A percentile compares a stretch with the other conserved stretches of the same genome.
phyloP scores from a whole-genome alignment of 129 eudicot species.

The Flaveria bidentis region DNA sequence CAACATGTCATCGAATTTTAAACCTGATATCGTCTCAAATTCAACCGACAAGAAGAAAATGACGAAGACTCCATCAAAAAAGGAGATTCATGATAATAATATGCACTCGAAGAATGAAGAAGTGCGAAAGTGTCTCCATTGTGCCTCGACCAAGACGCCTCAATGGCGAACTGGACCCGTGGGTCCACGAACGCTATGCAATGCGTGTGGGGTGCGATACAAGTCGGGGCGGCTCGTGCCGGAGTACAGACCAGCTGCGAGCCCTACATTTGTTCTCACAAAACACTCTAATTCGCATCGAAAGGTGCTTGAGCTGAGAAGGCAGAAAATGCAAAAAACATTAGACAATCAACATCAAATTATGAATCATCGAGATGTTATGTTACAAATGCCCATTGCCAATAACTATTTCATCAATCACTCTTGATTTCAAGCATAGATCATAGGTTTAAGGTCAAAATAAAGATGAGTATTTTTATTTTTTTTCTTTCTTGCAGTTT shows the following conservation, averaged over 20 bases:
- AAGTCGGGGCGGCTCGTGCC: slow-evolving; percentile 88
- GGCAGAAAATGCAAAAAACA: slow-evolving; percentile 53
- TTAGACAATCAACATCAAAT: slow-evolving; percentile 33
- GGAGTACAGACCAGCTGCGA: slow-evolving; percentile 81
- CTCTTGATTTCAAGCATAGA: slow-evolving; percentile 16
- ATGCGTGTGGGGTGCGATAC: slow-evolving; percentile 86
- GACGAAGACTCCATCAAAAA: too few species aligned
- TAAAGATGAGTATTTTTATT: background rate
- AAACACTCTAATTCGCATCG: slow-evolving; percentile 92
- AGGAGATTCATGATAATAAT: slow-evolving; percentile 4
- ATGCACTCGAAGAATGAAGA: slow-evolving; percentile 20
- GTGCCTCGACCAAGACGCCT: slow-evolving; percentile 82
- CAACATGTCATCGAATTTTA: slow-evolving; percentile 29
- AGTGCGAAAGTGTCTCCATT: slow-evolving; percentile 71
- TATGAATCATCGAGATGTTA: slow-evolving; percentile 41
- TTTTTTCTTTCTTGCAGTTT: background rate
- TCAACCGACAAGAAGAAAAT: slow-evolving; percentile 36
- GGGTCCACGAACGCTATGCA: slow-evolving; percentile 82
- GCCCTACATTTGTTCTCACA: slow-evolving; percentile 74
- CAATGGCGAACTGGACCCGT: slow-evolving; percentile 91
- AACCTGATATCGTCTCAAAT: slow-evolving; percentile 29
- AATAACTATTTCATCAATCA: slow-evolving; percentile 71
- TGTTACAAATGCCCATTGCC: slow-evolving; percentile 43
- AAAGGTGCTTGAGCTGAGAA: slow-evolving; percentile 72
- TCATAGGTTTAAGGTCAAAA: slow-evolving; percentile 5